phyloP scores from a whole-genome alignment of 1,284 basidiomycete genomes.

The Rhodotorula sp. region DNA sequence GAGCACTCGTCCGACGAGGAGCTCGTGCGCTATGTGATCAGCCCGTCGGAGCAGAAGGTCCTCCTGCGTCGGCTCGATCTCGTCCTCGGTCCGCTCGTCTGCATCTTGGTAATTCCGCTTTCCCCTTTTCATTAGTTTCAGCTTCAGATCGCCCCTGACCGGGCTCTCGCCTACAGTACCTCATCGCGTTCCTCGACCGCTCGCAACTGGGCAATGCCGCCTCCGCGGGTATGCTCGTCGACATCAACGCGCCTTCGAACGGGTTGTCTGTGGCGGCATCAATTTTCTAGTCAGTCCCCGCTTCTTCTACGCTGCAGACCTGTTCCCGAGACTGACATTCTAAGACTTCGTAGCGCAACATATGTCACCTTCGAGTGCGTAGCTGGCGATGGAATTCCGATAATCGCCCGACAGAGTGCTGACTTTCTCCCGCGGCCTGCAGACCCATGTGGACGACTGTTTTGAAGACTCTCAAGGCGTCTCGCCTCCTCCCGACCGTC shows the following conservation, averaged over 20 bases:
- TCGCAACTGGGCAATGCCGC: constrained; percentile 20
- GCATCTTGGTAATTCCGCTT: background rate
- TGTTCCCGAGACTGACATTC: background rate
- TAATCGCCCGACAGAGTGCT: too few species aligned
- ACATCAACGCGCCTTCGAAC: constrained; percentile 17
- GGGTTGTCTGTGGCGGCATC: constrained; percentile 5
- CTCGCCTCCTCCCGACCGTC: constrained; percentile 6
- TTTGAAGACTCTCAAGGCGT: constrained; percentile 1
- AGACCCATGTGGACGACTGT: constrained; percentile 16
- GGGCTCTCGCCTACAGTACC: background rate
- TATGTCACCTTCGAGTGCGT: constrained; percentile 23
- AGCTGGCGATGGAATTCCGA: too few species aligned
- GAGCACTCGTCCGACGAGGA: constrained; percentile 17
- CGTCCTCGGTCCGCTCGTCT: constrained; percentile 13
- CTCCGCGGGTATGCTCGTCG: constrained; percentile 14
- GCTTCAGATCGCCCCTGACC: too few species aligned
- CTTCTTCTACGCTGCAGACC: background rate
- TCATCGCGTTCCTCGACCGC: constrained; percentile 18
- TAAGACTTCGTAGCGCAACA: background rate
- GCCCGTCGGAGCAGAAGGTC: background rate
- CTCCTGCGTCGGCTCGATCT: constrained; percentile 24
- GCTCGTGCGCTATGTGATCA: constrained; percentile 15
- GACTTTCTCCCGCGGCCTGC: too few species aligned
- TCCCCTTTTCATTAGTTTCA: background rate
- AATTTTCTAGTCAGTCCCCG: constrained; percentile 2